Evolutionary conservation across 1,284 basidiomycete genomes (phyloP).

Genomic region (Ceratorhiza oryzae-sativae): DNA sequence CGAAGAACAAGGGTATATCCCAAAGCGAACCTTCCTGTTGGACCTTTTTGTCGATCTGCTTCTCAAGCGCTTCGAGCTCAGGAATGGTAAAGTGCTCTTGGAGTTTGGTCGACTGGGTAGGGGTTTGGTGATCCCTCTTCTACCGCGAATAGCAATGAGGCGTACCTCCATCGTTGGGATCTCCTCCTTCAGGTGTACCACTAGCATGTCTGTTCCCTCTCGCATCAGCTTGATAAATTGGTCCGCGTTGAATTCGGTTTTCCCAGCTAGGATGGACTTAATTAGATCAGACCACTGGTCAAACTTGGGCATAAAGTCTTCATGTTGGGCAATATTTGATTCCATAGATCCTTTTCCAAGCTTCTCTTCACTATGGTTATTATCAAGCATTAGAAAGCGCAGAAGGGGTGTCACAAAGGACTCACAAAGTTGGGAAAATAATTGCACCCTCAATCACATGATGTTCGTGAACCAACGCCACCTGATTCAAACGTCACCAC

Average conservation of each 20-base stretch:
- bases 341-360: constrained; percentile 36
- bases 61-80: constrained; percentile 10
- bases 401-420: background rate
- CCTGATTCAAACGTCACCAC: background rate
- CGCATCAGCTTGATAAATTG: background rate
- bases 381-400: background rate
- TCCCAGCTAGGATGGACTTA: background rate
- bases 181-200: constrained; percentile 13
- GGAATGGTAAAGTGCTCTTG: constrained; percentile 3
- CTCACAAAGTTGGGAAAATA: constrained; percentile 22
- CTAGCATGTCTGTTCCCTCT: constrained; percentile 6
- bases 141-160: background rate
- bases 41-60: background rate
- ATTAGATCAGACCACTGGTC: constrained; percentile 10
- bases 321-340: constrained; percentile 12
- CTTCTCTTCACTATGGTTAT: constrained; percentile 4
- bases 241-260: constrained; percentile 3
- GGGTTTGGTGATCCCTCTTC: background rate
- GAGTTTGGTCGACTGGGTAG: background rate
- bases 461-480: constrained; percentile 5
- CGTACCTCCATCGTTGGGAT: constrained; percentile 7
- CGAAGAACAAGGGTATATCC: constrained; percentile 1
- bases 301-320: constrained; percentile 32
- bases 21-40: constrained; percentile 4
- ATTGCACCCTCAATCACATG: constrained; percentile 18